Evolutionary conservation across 148 eudicot genomes (phyloP).

Genomic region (Rhododendron henanense): DNA sequence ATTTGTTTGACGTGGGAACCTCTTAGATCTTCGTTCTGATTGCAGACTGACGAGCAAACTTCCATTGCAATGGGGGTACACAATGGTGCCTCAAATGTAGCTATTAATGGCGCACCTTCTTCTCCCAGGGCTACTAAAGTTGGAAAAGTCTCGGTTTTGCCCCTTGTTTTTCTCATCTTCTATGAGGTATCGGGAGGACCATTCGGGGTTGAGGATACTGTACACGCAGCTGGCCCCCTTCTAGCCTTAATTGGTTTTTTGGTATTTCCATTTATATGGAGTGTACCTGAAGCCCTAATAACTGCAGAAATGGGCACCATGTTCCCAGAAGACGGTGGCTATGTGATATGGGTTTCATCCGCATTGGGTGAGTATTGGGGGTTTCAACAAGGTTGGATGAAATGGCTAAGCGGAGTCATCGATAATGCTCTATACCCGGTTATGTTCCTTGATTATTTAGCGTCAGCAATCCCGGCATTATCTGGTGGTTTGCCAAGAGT

Average conservation of each 20-base stretch:
- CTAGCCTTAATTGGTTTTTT: neutral
- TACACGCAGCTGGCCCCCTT: no score
- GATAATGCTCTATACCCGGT: slow-evolving; percentile 12
- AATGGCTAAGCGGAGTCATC: slow-evolving; percentile 18
- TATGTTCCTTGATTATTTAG: neutral
- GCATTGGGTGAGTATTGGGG: slow-evolving; percentile 20
- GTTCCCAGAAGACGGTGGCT: slow-evolving; percentile 19
- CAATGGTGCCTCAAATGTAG: slow-evolving; percentile 7
- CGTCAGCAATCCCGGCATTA: neutral
- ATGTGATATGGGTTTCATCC: slow-evolving; percentile 18
- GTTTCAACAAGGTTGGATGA: slow-evolving; percentile 19
- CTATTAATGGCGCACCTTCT: neutral
- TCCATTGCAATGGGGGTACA: neutral
- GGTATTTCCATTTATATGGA: slow-evolving; percentile 16
- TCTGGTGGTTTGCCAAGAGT: slow-evolving; percentile 4
- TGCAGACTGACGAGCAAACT: neutral
- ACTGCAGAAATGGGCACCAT: slow-evolving; percentile 22
- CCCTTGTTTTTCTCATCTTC: no score
- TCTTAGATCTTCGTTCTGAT: neutral
- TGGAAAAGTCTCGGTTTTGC: neutral
- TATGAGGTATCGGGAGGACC: no score
- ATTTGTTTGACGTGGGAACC: neutral
- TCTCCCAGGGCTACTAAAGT: neutral
- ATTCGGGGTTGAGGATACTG: no score
- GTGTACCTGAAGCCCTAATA: slow-evolving; percentile 19